Conservation (phyloP, 2,329 filamentous ascomycete species). For the Trichoderma guizhouense region DNA sequence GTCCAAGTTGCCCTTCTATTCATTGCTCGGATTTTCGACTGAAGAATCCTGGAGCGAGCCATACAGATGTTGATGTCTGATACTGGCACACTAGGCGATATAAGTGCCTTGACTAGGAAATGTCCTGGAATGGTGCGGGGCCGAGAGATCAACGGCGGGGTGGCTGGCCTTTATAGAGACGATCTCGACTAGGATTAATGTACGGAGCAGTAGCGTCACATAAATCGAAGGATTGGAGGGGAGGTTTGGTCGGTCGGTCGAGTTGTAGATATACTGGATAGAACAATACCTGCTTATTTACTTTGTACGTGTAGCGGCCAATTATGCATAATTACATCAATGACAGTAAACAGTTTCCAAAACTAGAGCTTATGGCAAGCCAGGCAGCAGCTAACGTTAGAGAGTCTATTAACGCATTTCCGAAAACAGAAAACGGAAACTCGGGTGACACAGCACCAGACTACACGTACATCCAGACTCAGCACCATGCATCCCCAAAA, state of each 20-base stretch:
- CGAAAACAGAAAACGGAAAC: not conserved
- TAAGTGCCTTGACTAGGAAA: not conserved
- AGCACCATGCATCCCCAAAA: not conserved
- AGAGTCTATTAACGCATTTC: not conserved
- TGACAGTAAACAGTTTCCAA: not conserved
- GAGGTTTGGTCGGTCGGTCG: not conserved
- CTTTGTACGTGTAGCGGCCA: not conserved
- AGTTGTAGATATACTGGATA: not conserved
- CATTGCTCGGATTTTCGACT: not conserved
- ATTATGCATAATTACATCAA: not conserved
- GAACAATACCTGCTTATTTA: not conserved
- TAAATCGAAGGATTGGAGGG: not conserved
- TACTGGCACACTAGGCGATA: not conserved
- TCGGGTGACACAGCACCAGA: not conserved
- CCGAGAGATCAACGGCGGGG: not conserved
- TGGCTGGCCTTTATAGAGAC: not conserved
- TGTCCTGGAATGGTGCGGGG: not conserved
- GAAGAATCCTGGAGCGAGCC: not conserved
- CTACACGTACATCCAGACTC: not conserved
- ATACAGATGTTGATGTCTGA: not conserved
- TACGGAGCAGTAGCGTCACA: not conserved
- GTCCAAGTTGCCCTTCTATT: not conserved
- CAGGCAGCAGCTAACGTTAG: not conserved
- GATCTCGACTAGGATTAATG: not conserved
- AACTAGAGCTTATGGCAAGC: not conserved